phyloP scores from a whole-genome alignment of 108 stramenopile species.

The Schizochytrium sp. region DNA sequence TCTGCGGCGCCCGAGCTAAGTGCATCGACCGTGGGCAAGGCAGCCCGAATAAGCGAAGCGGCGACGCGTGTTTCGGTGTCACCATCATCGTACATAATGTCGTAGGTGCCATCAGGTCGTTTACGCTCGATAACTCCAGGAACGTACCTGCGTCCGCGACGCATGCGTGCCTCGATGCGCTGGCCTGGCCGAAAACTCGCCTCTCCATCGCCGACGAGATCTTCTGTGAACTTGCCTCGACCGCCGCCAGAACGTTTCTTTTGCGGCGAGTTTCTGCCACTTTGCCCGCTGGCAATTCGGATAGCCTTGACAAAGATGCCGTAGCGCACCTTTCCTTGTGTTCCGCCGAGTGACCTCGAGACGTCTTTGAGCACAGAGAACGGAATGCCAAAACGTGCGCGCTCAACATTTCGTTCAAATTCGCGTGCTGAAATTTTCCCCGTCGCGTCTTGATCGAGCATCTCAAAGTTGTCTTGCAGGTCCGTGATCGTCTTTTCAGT shows the following conservation, averaged over 20 bases:
- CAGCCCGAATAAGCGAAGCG: background rate
- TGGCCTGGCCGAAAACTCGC: background rate
- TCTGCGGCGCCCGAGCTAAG: background rate
- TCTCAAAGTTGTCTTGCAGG: slow-evolving; percentile 18
- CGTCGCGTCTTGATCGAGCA: slow-evolving; percentile 25
- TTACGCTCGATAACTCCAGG: slow-evolving; percentile 24
- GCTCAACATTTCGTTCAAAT: background rate
- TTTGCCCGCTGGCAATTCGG: slow-evolving; percentile 2
- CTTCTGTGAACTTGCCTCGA: background rate
- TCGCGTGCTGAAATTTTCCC: background rate
- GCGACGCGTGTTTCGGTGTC: slow-evolving; percentile 29
- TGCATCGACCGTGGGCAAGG: background rate
- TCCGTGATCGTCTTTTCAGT: background rate
- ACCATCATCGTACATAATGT: slow-evolving; percentile 33
- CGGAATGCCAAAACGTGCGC: background rate
- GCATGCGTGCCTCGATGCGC: slow-evolving; percentile 14
- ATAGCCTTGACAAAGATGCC: background rate
- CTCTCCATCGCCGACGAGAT: background rate
- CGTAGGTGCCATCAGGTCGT: slow-evolving; percentile 31
- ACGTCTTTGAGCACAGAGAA: background rate
- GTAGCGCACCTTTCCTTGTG: background rate
- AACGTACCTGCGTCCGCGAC: background rate
- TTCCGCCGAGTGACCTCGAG: background rate
- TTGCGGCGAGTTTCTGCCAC: background rate
- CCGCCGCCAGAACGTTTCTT: background rate